Evolutionary conservation across 352 stramenopile species (phyloP), one percentile per base, ranked within the genome.

Genomic region (Phytophthora ohioensis): DNA sequence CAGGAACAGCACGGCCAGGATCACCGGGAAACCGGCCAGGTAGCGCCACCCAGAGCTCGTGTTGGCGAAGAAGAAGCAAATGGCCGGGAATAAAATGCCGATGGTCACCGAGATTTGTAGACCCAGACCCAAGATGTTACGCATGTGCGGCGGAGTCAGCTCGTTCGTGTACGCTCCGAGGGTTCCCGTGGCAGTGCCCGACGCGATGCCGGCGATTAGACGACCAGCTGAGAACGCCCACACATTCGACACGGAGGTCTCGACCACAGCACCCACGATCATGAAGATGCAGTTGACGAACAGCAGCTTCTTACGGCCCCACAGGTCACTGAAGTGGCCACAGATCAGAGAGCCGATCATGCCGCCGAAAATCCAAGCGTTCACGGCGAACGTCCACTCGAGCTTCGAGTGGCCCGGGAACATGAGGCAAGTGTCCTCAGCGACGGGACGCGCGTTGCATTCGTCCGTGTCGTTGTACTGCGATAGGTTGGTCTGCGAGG

Each of bases 361-460:
- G 34, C 76, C 82, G 36, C 79, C 80, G 54, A 85, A 65, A 66
- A 88, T 75, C 80, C 80, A 88, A 17, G 68, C 68, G 60, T 72
- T 72, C 8, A 57, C 55, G 46, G 65, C 65, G 57, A 72, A 69
- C 12, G 39, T 46, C 39, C 39, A 46, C 39, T 46, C 39, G 39
- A 46, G 39, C 39, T 46, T 46, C 1, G 39, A 46, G 39, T 46
- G 39, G 11, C 39, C 39, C 39, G 39, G 39, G 39, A 46, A 46
- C 39, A 46, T 46, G 39, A 46, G 13, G 39, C 39, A 46, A 12
- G 39, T 46, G 39, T 46, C 39, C 12, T 46, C 39, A 15, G 39
- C 39, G 12, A 46, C 39, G 13, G 39, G 39, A 46, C 39, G 39
- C 39, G 39, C 39, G 39, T 46, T 46, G 39, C 39, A 46, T 15